phyloP scores from a whole-genome alignment of 2,329 filamentous ascomycete genomes.

The Aspergillus fructus region DNA sequence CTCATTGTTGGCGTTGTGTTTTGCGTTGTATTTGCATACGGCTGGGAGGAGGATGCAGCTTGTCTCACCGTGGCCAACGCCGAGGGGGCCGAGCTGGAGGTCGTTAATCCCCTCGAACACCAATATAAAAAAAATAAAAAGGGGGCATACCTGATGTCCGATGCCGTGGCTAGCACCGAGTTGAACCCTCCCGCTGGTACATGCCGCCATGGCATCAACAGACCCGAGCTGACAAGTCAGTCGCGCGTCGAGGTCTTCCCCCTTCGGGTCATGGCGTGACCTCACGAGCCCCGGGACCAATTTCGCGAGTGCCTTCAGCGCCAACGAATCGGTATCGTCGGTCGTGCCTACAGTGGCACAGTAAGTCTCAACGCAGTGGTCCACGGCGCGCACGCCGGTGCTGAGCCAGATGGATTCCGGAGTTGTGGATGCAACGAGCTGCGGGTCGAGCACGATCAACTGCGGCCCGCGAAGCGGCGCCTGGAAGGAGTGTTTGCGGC shows the following conservation, averaged over 20 bases:
- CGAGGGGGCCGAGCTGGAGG: constrained; percentile 50
- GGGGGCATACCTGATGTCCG: constrained; percentile 45
- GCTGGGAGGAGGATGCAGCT: constrained; percentile 57
- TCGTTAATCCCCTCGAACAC: background rate
- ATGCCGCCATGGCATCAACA: constrained; percentile 53
- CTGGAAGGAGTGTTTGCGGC: constrained; percentile 38
- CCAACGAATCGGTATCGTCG: constrained; percentile 36
- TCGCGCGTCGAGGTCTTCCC: constrained; percentile 42
- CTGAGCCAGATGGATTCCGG: constrained; percentile 47
- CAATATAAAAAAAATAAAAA: background rate
- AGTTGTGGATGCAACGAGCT: constrained; percentile 54
- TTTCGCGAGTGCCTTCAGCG: constrained; percentile 39
- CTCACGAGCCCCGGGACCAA: constrained; percentile 47
- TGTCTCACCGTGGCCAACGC: constrained; percentile 61
- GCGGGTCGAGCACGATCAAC: constrained; percentile 58
- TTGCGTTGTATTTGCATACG: constrained; percentile 57
- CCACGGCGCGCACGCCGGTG: constrained; percentile 57
- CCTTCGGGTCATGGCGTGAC: constrained; percentile 35
- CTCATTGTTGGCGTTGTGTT: constrained; percentile 42
- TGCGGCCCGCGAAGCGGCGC: constrained; percentile 44
- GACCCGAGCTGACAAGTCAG: constrained; percentile 53
- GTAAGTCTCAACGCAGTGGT: constrained; percentile 59
- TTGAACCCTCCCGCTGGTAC: constrained; percentile 39
- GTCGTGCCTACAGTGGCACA: constrained; percentile 43
- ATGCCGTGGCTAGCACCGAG: constrained; percentile 54